These are phyloP conservation scores for Alternaria arborescens DNA, from an alignment of 2,329 filamentous ascomycete genomes.

Conservation along the genomic window DNA sequence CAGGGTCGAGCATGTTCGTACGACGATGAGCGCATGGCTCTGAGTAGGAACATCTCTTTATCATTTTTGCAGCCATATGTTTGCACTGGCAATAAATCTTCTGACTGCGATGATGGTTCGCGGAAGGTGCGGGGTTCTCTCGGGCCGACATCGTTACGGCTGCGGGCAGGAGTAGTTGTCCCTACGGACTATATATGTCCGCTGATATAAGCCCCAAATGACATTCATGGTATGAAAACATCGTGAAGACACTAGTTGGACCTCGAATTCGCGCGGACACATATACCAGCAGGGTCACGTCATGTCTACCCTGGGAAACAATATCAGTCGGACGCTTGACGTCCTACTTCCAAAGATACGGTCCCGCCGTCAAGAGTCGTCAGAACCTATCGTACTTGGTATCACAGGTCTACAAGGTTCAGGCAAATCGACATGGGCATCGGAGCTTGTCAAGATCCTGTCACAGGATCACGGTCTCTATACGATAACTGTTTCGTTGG, in stretches of 20 bases:
- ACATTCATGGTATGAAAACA: not conserved
- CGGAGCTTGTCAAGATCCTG: constrained; percentile 44
- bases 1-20: constrained; percentile 6
- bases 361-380: constrained; percentile 24
- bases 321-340: constrained; percentile 40
- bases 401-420: constrained; percentile 92
- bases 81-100: not conserved
- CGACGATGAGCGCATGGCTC: not conserved
- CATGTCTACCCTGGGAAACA: constrained; percentile 41
- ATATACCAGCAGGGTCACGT: not conserved
- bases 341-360: constrained; percentile 41
- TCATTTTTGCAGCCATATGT: not conserved
- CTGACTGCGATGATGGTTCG: not conserved
- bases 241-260: not conserved
- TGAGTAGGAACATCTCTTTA: not conserved
- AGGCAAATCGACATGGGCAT: constrained; percentile 87
- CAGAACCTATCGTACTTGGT: constrained; percentile 81
- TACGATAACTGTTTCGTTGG: constrained; percentile 60
- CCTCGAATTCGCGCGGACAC: not conserved
- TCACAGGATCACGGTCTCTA: constrained; percentile 33
- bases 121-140: constrained; percentile 14
- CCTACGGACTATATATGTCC: constrained; percentile 5
- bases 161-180: not conserved
- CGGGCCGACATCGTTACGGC: constrained; percentile 13
- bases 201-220: not conserved